Evolutionary conservation across 2,329 filamentous ascomycete species (phyloP).

Genomic region (Cladosporium sp.): DNA sequence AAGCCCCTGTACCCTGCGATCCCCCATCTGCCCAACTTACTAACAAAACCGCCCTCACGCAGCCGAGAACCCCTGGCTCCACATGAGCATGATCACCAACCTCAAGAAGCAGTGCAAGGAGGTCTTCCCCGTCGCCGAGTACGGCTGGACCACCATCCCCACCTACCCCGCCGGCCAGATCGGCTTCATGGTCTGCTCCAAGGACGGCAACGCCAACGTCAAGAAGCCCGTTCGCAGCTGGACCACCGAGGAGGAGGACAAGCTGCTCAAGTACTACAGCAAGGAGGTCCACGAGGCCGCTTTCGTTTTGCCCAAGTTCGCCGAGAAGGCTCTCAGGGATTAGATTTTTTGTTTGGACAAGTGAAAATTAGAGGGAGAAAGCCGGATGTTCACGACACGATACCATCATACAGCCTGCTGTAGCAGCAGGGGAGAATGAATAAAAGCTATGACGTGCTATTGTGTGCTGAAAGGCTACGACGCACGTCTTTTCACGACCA

Average conservation of each 20-base stretch:
- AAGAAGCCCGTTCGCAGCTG: constrained; percentile 78
- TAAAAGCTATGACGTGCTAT: too few relatives aligned
- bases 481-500: too few relatives aligned
- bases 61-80: constrained; percentile 99
- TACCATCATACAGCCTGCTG: too few relatives aligned
- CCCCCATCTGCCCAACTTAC: constrained; percentile 2
- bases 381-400: too few relatives aligned
- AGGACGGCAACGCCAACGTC: constrained; percentile 80
- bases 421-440: too few relatives aligned
- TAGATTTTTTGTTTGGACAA: background rate
- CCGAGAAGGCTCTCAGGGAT: constrained; percentile 59
- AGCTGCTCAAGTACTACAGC: constrained; percentile 96
- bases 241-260: constrained; percentile 82
- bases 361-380: background rate
- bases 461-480: too few relatives aligned
- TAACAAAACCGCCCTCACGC: constrained; percentile 16
- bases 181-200: constrained; percentile 99
- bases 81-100: constrained; percentile 86
- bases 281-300: constrained; percentile 91
- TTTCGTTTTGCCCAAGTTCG: constrained; percentile 92
- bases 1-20: constrained; percentile 53
- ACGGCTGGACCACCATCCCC: constrained; percentile 98
- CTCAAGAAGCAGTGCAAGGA: constrained; percentile 96
- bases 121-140: constrained; percentile 96
- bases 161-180: constrained; percentile 99